Percentiles rank a stretch among this genome's conserved stretches.
phyloP scores from a whole-genome alignment of 305 asterid species.

The Salvia sclarea region DNA sequence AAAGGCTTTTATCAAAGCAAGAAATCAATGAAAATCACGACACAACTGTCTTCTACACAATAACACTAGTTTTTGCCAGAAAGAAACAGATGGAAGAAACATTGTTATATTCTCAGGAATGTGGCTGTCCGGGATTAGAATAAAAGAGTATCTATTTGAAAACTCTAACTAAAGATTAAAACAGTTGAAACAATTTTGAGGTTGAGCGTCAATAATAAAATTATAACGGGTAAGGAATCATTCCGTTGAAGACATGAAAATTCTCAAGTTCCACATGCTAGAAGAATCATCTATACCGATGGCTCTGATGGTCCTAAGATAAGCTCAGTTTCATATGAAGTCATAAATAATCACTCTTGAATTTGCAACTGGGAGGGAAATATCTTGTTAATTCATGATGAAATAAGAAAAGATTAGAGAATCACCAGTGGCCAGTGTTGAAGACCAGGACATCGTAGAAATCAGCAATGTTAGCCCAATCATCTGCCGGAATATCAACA shows the following conservation, averaged over 20 bases:
- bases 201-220: background rate
- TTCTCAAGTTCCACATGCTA: background rate
- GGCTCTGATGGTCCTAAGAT: background rate
- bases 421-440: constrained; percentile 96
- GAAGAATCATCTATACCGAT: background rate
- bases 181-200: background rate
- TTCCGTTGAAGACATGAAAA: background rate
- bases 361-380: background rate
- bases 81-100: constrained; percentile 7
- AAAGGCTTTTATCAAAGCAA: constrained; percentile 2
- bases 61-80: background rate
- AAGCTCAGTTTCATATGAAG: background rate
- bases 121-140: constrained; percentile 12
- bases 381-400: constrained; percentile 8
- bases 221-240: background rate
- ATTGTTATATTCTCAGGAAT: constrained; percentile 13
- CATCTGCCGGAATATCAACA: constrained; percentile 81
- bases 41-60: background rate
- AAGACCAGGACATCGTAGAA: constrained; percentile 81
- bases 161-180: background rate
- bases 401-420: constrained; percentile 31
- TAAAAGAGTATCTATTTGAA: constrained; percentile 4
- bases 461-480: constrained; percentile 73
- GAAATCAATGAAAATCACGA: background rate
- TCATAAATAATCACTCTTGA: constrained; percentile 4